phyloP scores from a whole-genome alignment of 2,329 filamentous ascomycete species.

The Cladosporium oxysporum region DNA sequence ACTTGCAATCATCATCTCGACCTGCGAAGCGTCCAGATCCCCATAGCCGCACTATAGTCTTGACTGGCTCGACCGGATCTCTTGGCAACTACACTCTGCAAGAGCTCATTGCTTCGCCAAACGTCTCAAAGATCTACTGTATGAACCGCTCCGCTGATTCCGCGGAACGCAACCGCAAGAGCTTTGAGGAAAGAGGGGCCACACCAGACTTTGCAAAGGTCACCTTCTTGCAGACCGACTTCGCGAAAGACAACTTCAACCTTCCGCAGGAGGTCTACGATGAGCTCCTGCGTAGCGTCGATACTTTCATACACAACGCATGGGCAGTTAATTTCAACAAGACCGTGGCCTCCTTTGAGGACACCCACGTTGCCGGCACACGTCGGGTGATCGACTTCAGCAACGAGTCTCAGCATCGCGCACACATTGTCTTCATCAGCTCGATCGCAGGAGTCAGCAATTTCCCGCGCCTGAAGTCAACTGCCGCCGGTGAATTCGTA shows the following conservation, averaged over 20 bases:
- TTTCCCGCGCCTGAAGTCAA: slow-evolving; percentile 22
- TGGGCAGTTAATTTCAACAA: not conserved
- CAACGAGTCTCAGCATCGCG: slow-evolving; percentile 26
- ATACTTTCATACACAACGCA: not conserved
- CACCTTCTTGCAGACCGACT: slow-evolving; percentile 28
- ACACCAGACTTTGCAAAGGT: slow-evolving; percentile 31
- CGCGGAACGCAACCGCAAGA: slow-evolving; percentile 25
- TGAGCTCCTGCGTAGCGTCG: not conserved
- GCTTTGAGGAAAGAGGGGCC: slow-evolving; percentile 29
- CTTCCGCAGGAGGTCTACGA: not conserved
- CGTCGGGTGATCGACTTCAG: slow-evolving; percentile 32
- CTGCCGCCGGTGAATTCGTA: not conserved
- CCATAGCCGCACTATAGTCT: slow-evolving; percentile 26
- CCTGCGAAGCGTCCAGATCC: not conserved
- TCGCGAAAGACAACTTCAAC: not conserved
- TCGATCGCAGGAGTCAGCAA: slow-evolving; percentile 41
- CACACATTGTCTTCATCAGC: slow-evolving; percentile 42
- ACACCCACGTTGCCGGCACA: not conserved
- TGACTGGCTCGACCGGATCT: slow-evolving; percentile 41
- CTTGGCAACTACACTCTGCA: slow-evolving; percentile 39
- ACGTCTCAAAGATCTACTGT: slow-evolving; percentile 34
- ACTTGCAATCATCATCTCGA: not conserved
- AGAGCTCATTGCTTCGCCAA: slow-evolving; percentile 31
- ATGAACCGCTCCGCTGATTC: slow-evolving; percentile 33
- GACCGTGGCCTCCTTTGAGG: not conserved